Evolutionary conservation across 805 yeast species (phyloP).

Genomic region (Saccharomycopsis schoenii): DNA sequence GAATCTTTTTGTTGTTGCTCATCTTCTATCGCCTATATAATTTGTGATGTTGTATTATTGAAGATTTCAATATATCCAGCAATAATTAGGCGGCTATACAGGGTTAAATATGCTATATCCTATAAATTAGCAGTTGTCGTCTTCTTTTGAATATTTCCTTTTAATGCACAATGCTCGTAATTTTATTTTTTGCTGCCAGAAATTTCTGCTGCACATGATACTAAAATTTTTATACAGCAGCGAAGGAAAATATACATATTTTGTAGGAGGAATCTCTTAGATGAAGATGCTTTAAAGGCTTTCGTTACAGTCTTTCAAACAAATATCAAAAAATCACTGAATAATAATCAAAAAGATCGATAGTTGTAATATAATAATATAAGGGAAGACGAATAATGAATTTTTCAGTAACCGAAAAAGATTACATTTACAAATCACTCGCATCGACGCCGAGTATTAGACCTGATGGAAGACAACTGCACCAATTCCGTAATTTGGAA

Average conservation of each 20-base stretch:
- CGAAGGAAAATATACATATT: too few species aligned
- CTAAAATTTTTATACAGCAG: neutral
- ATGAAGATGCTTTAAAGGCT: too few species aligned
- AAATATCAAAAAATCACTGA: neutral
- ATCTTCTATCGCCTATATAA: neutral
- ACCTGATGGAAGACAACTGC: slow-evolving; percentile 71
- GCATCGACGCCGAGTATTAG: slow-evolving; percentile 44
- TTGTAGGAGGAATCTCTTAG: too few species aligned
- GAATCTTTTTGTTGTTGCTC: slow-evolving; percentile 21
- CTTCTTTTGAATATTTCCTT: neutral
- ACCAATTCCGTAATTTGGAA: slow-evolving; percentile 80
- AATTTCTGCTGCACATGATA: too few species aligned
- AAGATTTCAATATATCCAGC: neutral
- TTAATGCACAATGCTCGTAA: neutral
- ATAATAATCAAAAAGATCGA: neutral
- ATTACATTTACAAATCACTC: slow-evolving; percentile 69
- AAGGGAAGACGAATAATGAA: slow-evolving; percentile 34
- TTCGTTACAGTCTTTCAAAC: too few species aligned
- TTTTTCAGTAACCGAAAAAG: slow-evolving; percentile 66
- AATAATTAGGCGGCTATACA: too few species aligned
- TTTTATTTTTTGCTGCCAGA: too few species aligned
- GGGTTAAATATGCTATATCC: too few species aligned
- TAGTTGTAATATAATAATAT: neutral
- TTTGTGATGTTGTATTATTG: too few species aligned
- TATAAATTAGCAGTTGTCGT: neutral